Evolutionary conservation across 1,284 basidiomycete species (phyloP), one percentile per base, ranked within the genome.

Genomic region (Paramarasmius palmivorus): DNA sequence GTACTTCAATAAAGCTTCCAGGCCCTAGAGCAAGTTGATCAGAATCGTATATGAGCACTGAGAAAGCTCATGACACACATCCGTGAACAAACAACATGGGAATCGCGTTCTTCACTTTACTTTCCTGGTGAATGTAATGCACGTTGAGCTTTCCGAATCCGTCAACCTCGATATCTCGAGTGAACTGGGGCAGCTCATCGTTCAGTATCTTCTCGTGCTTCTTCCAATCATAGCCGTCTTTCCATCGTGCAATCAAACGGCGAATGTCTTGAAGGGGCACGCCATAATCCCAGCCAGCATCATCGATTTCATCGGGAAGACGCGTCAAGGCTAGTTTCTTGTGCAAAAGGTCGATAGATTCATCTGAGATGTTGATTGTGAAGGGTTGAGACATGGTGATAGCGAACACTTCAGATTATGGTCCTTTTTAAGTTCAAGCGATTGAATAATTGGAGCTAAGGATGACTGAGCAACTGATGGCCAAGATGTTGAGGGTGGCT

Each of bases 1-100:
- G 65, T 12, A 74, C 75, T 66, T 86, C 83, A 29, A 80, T 60
- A 60, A 84, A 84, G 51, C 73, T 71, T 35, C 84, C 83, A 0
- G 84, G 83, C 84, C 84, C 84, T 85, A 34, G 39, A 40, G 4
- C 12, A 5, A 19, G n/a, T n/a, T n/a, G 19, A 17, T 22, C 10
- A 19, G 39, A 40, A 22, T 17, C 10, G 39, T 34, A 9, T n/a
- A n/a, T n/a, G 15, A 22, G 51, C 17, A 14, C 10, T 35, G 41
- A 22, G 5, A 20, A 3, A n/a, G n/a, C n/a, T n/a, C n/a, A n/a
- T n/a, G n/a, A 70, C 74, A 57, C 53, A 79, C 79, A 82, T 15
- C 79, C 79, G 60, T 82, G 79, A 9, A 79, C 72, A 55, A 81
- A 81, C 4, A 81, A 59, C 22, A 82, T 59, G 3, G 80, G 79